Conservation (phyloP, 176 grass and related monocot species). For the Zizania latifolia region DNA sequence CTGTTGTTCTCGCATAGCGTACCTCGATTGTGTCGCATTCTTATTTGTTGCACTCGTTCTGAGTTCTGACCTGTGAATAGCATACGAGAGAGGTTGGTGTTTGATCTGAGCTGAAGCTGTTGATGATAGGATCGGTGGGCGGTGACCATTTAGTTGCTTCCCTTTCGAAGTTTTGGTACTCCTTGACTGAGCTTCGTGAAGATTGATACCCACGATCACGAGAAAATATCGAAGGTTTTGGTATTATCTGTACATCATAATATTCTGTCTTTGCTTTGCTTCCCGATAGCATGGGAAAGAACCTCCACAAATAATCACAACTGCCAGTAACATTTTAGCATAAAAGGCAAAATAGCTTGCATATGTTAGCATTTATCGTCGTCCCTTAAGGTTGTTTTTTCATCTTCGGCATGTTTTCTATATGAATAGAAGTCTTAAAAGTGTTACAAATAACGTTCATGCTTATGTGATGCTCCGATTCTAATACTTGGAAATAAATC, state of each 20-base stretch:
- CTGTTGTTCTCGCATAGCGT: slow-evolving; percentile 1
- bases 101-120: neutral
- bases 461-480: neutral
- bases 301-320: too few species aligned
- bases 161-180: neutral
- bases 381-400: neutral
- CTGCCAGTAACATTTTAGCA: too few species aligned
- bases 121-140: neutral
- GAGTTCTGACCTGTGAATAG: slow-evolving; percentile 13
- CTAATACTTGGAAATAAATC: neutral
- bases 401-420: neutral
- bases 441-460: too few species aligned
- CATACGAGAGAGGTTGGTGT: neutral
- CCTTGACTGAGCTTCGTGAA: neutral
- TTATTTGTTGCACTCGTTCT: neutral
- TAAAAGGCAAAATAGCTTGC: too few species aligned
- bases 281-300: too few species aligned
- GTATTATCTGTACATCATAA: neutral
- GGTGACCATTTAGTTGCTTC: neutral
- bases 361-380: too few species aligned
- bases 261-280: too few species aligned
- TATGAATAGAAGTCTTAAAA: neutral
- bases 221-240: neutral
- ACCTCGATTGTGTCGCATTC: slow-evolving; percentile 9
- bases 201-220: neutral